Evolutionary conservation across 306 rosid species (phyloP).

Genomic region (Chamaecrista fasciculata): DNA sequence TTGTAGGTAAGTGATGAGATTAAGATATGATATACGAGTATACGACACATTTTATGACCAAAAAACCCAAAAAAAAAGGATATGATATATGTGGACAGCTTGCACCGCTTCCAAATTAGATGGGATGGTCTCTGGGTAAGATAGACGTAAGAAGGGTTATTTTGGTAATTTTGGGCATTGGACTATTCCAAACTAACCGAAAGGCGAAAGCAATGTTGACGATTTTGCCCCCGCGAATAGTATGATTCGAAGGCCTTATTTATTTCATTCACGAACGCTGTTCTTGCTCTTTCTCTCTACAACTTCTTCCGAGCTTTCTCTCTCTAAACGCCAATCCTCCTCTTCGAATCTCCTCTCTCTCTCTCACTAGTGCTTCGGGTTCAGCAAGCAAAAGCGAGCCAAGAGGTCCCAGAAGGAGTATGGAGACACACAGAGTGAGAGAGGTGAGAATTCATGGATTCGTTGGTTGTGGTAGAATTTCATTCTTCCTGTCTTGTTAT

Average conservation of each 20-base stretch:
- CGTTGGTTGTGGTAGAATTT: conserved; percentile 47
- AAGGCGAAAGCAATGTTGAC: conserved; percentile 23
- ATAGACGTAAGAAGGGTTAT: neutral
- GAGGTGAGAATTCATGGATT: conserved; percentile 50
- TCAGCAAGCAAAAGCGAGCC: neutral
- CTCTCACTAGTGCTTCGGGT: neutral
- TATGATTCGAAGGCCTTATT: conserved; percentile 13
- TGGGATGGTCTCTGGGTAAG: conserved; percentile 20
- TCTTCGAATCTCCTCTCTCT: conserved; percentile 31
- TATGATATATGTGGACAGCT: neutral
- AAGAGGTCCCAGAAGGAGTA: neutral
- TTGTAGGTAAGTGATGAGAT: too few relatives aligned
- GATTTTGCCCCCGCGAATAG: conserved; percentile 27
- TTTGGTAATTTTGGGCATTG: neutral
- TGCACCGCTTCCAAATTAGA: neutral
- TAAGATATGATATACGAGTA: too few relatives aligned
- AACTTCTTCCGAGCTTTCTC: conserved; percentile 21
- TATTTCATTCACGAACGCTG: conserved; percentile 10
- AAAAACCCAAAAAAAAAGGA: too few relatives aligned
- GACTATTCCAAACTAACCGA: conserved; percentile 28
- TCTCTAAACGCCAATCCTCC: conserved; percentile 29
- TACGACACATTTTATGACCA: too few relatives aligned
- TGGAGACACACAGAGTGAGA: neutral
- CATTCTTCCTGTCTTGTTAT: conserved; percentile 53
- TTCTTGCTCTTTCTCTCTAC: neutral